phyloP scores from a whole-genome alignment of 768 basidiomycete genomes.

The Termitomyces sp. region DNA sequence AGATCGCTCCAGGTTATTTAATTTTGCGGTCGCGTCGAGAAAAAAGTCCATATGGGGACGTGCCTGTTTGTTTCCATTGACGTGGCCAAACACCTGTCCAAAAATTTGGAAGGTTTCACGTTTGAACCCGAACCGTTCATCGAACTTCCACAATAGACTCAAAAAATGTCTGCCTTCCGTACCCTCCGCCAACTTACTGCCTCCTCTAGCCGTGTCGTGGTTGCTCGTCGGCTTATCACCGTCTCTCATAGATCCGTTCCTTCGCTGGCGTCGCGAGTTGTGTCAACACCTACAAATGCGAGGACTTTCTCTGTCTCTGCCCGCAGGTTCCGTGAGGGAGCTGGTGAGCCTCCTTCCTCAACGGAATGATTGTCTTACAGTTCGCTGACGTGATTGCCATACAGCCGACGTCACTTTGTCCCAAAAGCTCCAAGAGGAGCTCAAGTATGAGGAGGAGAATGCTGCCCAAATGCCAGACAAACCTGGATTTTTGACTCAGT shows the following conservation, averaged over 20 bases:
- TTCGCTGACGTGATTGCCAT: background rate
- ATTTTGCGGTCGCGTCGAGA: background rate
- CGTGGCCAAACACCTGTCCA: conserved; percentile 8
- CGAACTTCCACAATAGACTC: no score
- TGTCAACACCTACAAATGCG: conserved; percentile 14
- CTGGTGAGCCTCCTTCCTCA: conserved; percentile 15
- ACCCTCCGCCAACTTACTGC: conserved; percentile 51
- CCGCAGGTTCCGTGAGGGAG: conserved; percentile 36
- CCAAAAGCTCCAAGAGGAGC: conserved; percentile 74
- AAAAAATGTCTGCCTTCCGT: conserved; percentile 67
- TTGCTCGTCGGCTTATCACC: conserved; percentile 24
- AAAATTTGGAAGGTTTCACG: conserved; percentile 9
- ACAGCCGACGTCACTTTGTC: conserved; percentile 71
- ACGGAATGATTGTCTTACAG: background rate
- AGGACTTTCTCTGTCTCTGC: conserved; percentile 45
- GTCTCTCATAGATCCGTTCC: conserved; percentile 24
- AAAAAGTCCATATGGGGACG: background rate
- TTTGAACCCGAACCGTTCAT: no score
- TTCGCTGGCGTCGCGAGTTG: conserved; percentile 18
- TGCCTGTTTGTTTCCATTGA: conserved; percentile 4
- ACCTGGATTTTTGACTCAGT: conserved; percentile 76
- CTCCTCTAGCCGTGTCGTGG: conserved; percentile 34
- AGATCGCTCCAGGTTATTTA: no score
- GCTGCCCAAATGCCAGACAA: conserved; percentile 24
- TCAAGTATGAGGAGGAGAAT: conserved; percentile 78